Base-by-base conservation (phyloP, 768 basidiomycete genomes). In the Lactifluus piperatus region DNA sequence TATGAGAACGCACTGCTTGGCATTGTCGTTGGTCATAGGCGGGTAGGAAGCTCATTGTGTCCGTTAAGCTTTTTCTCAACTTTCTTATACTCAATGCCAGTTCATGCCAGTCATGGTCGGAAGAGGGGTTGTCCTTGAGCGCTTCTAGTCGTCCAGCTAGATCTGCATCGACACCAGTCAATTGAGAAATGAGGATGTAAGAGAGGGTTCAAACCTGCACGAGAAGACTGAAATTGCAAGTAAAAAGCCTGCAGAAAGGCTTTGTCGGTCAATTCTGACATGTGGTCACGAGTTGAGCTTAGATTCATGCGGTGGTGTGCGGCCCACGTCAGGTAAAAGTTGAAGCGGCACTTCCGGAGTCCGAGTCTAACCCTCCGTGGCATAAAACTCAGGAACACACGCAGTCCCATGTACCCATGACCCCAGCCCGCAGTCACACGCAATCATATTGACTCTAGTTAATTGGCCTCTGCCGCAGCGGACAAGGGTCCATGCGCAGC, bases 11-110 rank as follows among this genome's bases (percentile, higher is more conserved):
- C 64, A 89, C 88, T 65, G 74, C 71, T 68, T 86, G 85, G 67
- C 78, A 86, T 66, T 83, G 84, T 54, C 84, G 78, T 67, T 86
- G 88, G 69, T 90, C 87, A 67, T 88, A 89, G 39, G 78, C 74
- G 4, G 88, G 85, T 46, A 92, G 72, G 57, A 78, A 81, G 7
- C 78, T 77, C 9, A 80, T 81, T 5, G 84, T 87, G 67, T 84
- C 85, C 6, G 77, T 74, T 18, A 91, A 75, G 24, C 74, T 75
- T 65, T 84, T 91, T 45, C 81, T 75, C 45, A 89, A 69, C 59
- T 79, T 81, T 4, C 83, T 78, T 20, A 85, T 69, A 29, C 56
- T 30, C 37, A 58, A 16, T 4, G 57, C 34, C 14, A 63, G 22
- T 18, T 56, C 57, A 36, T 59, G 46, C 34, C 29, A 46, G 20